Evolutionary conservation across 805 yeast species (phyloP), one percentile per base, ranked within the genome.

Genomic region (Vanderwaltozyma tropicalis): DNA sequence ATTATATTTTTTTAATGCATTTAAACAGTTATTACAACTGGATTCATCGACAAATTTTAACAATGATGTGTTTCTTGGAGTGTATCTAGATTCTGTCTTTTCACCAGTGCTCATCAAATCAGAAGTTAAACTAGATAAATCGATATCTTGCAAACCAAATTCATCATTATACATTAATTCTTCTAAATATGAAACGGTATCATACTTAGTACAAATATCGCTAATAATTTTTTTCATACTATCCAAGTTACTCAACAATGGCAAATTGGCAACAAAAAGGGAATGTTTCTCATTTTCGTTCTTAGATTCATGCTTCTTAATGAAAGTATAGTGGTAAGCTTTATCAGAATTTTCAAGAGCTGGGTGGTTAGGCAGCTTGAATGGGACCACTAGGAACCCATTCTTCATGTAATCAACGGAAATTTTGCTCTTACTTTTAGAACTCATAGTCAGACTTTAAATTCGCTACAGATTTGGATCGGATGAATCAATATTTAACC

Each of bases 191-290:
- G 87, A 72, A 5, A 80, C 84, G 2, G 76, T 69, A 26, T 57
- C 53, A 35, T 44, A 46, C 19, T 42, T 47, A 8, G 41, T 38
- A 35, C 83, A 76, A 1, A 81, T 66, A 12, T 68, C 61, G 38
- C 69, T 69, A 49, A 86, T 74, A 30, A 77, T 69, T 39, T 65
- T 67, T 50, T 75, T 79, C 34, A 86, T 53, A 26, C 64, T 63
- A 31, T 68, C 66, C 13, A 73, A 50, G 18, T 69, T 66, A 6
- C 86, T 68, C 40, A 71, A 69, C 17, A 79, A 61, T 2, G 96
- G 96, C 29, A 86, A 61, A 53, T 88, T 87, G 41, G 81, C 75
- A 5, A 80, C 55, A 60, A 88, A 88, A n/a, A 88, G 57, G 21
- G 82, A 66, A 36, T 71, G 70, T 16, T 68, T 58, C 25, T 70